These are phyloP conservation scores for Prunus kanzakura DNA, from an alignment of 306 rosid species.

Conservation along the genomic window DNA sequence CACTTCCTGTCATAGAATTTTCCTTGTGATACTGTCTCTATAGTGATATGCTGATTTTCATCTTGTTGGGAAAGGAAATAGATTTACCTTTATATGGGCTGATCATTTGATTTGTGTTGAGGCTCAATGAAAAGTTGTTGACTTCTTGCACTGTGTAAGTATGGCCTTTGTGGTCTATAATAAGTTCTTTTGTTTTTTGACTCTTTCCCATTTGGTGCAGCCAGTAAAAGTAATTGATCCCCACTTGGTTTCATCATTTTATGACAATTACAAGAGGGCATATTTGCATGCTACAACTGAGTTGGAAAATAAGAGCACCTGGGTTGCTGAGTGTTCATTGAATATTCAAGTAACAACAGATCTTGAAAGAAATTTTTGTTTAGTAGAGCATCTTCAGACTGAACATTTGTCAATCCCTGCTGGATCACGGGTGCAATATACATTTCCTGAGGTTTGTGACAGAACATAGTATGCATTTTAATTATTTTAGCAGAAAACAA, in stretches of 20 bases:
- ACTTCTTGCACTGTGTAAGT: neutral
- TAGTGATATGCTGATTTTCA: neutral
- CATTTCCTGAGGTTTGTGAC: constrained; percentile 76
- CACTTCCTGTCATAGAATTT: constrained; percentile 16
- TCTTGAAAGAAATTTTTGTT: constrained; percentile 58
- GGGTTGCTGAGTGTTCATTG: constrained; percentile 77
- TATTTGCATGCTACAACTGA: constrained; percentile 75
- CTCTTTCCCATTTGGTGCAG: constrained; percentile 46
- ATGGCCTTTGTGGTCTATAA: neutral
- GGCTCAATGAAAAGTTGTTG: neutral
- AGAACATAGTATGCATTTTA: neutral
- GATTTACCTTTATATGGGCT: neutral
- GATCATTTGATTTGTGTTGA: constrained; percentile 1
- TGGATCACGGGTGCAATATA: constrained; percentile 56
- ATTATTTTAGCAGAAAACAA: neutral
- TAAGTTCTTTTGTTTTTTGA: constrained; percentile 12
- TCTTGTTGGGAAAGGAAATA: neutral
- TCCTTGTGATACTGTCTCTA: neutral
- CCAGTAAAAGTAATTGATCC: constrained; percentile 90
- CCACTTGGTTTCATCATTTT: constrained; percentile 87
- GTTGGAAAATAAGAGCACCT: constrained; percentile 70
- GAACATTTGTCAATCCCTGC: constrained; percentile 61
- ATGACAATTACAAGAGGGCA: constrained; percentile 67
- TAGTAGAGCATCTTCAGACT: constrained; percentile 76
- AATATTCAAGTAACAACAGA: constrained; percentile 71